These are phyloP conservation scores for Phytopythium boreale DNA, from an alignment of 352 stramenopile species.

Conservation along the genomic window DNA sequence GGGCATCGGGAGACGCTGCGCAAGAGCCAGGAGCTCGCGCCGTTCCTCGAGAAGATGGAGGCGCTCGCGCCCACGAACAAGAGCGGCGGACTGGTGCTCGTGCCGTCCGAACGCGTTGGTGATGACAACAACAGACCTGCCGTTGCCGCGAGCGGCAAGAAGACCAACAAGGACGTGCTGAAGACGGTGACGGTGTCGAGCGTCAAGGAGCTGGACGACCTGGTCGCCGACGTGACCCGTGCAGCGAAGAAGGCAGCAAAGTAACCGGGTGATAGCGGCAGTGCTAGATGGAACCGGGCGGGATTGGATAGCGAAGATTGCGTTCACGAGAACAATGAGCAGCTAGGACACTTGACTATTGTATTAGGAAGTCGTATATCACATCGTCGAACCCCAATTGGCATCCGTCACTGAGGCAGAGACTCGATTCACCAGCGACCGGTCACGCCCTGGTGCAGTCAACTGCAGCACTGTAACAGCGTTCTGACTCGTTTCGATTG, in stretches of 20 bases:
- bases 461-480: no score
- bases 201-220: background rate
- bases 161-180: conserved; percentile 11
- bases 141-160: conserved; percentile 5
- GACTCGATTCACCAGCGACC: no score
- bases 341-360: background rate
- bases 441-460: no score
- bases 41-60: conserved; percentile 36
- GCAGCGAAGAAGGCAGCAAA: background rate
- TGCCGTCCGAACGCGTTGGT: conserved; percentile 29
- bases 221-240: background rate
- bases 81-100: conserved; percentile 25
- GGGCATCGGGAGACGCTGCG: conserved; percentile 68
- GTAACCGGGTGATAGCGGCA: background rate
- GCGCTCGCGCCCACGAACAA: conserved; percentile 12
- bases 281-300: background rate
- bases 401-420: no score
- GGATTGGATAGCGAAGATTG: background rate
- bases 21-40: conserved; percentile 68
- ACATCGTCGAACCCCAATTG: no score
- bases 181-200: conserved; percentile 9
- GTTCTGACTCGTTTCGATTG: no score
- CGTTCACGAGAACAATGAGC: background rate
- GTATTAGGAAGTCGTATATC: no score
- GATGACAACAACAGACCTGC: background rate